Conservation (phyloP, 306 rosid species). For the Trifolium dubium region DNA sequence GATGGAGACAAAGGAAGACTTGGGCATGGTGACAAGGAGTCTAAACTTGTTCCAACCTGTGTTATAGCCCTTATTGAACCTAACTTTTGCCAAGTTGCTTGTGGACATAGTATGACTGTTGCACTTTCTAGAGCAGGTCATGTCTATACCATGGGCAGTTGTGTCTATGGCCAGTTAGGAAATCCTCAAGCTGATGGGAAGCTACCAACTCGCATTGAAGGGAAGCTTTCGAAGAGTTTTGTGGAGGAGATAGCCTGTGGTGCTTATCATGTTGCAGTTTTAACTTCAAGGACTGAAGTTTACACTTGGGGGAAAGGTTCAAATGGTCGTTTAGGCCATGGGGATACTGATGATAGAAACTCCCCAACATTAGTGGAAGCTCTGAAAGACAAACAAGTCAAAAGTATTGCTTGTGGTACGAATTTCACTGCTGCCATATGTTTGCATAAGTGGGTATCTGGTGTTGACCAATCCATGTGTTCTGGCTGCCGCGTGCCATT, state of each 20-base stretch:
- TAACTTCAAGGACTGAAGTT: constrained; percentile 95
- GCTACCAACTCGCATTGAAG: constrained; percentile 79
- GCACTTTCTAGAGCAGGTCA: constrained; percentile 88
- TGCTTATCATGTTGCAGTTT: constrained; percentile 89
- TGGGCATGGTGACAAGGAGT: constrained; percentile 97
- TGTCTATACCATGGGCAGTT: constrained; percentile 94
- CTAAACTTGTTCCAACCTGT: constrained; percentile 96
- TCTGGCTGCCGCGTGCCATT: constrained; percentile 94
- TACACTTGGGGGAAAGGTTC: constrained; percentile 98
- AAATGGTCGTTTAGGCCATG: constrained; percentile 97
- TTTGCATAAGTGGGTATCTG: constrained; percentile 98
- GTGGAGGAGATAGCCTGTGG: constrained; percentile 99
- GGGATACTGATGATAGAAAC: constrained; percentile 82
- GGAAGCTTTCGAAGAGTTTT: constrained; percentile 81
- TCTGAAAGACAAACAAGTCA: constrained; percentile 90
- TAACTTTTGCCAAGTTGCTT: constrained; percentile 85
- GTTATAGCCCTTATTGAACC: constrained; percentile 85
- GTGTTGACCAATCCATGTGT: constrained; percentile 98
- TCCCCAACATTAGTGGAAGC: constrained; percentile 86
- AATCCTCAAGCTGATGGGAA: constrained; percentile 90
- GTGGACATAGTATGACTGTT: constrained; percentile 93
- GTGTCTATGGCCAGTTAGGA: constrained; percentile 96
- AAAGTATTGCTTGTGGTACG: constrained; percentile 91
- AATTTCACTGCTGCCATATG: constrained; percentile 94
- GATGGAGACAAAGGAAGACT: constrained; percentile 98